phyloP scores from a whole-genome alignment of 306 rosid genomes.

The Cyclanthera cordifolia region DNA sequence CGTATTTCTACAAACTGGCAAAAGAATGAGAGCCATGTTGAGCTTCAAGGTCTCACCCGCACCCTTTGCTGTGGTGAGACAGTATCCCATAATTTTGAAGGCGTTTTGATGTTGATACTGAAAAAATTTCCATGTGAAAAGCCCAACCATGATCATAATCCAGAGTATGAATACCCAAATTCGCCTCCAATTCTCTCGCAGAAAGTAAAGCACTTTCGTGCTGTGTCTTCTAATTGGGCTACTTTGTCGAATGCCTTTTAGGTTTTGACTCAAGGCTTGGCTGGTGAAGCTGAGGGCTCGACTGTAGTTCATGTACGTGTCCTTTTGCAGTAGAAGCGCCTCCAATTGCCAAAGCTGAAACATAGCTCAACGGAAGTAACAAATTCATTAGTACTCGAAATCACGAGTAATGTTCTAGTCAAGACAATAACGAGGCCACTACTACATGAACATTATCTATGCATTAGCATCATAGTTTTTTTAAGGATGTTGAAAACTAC shows the following conservation, averaged over 20 bases:
- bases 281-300: slow-evolving; percentile 95
- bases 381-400: neutral
- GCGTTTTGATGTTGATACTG: slow-evolving; percentile 56
- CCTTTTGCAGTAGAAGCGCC: slow-evolving; percentile 83
- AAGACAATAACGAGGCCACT: neutral
- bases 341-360: slow-evolving; percentile 95
- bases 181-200: slow-evolving; percentile 87
- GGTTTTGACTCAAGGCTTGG: slow-evolving; percentile 95
- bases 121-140: slow-evolving; percentile 72
- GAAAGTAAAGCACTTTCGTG: slow-evolving; percentile 45
- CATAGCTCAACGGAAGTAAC: slow-evolving; percentile 12
- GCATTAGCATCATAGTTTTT: neutral
- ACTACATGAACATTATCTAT: neutral
- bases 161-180: slow-evolving; percentile 74
- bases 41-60: slow-evolving; percentile 85
- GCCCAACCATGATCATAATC: slow-evolving; percentile 60
- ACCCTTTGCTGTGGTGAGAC: slow-evolving; percentile 83
- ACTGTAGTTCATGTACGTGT: slow-evolving; percentile 88
- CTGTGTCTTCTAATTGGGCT: slow-evolving; percentile 58
- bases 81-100: slow-evolving; percentile 65
- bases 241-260: slow-evolving; percentile 60
- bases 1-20: slow-evolving; percentile 88
- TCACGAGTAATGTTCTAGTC: neutral
- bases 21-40: slow-evolving; percentile 89
- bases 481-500: neutral